Evolutionary conservation across 1,284 basidiomycete genomes (phyloP).

Genomic region (Caloboletus firmus): DNA sequence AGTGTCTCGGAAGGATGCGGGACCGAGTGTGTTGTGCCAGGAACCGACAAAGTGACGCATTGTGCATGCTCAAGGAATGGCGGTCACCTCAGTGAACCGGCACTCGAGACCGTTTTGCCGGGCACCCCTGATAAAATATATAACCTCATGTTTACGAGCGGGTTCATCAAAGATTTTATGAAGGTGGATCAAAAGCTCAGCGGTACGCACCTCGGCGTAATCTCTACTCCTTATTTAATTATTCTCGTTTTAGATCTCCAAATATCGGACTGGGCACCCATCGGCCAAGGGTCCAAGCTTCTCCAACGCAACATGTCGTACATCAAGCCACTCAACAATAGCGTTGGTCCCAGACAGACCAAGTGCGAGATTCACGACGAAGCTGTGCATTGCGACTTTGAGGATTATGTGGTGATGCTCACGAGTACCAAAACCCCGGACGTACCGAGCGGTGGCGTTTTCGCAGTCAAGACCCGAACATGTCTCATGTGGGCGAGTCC

Average conservation of each 20-base stretch:
- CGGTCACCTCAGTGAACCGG: slow-evolving; percentile 72
- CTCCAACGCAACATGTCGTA: slow-evolving; percentile 89
- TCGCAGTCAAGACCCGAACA: slow-evolving; percentile 90
- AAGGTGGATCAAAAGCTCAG: slow-evolving; percentile 83
- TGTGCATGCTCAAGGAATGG: slow-evolving; percentile 77
- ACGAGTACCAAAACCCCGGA: slow-evolving; percentile 95
- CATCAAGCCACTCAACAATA: slow-evolving; percentile 89
- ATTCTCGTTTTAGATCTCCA: slow-evolving; percentile 70
- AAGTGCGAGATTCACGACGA: slow-evolving; percentile 94
- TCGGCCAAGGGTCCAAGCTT: slow-evolving; percentile 60
- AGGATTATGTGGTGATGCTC: slow-evolving; percentile 79
- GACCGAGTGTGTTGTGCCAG: slow-evolving; percentile 9
- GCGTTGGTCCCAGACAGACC: slow-evolving; percentile 91
- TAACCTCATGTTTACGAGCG: slow-evolving; percentile 94
- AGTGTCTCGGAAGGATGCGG: slow-evolving; percentile 23
- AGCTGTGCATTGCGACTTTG: slow-evolving; percentile 78
- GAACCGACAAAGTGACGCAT: slow-evolving; percentile 54
- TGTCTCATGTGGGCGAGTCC: slow-evolving; percentile 93
- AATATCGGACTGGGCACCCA: slow-evolving; percentile 87
- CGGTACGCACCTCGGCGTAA: slow-evolving; percentile 51
- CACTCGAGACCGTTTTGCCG: slow-evolving; percentile 79
- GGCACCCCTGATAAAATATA: slow-evolving; percentile 94
- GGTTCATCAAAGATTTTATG: slow-evolving; percentile 95
- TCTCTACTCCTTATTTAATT: background rate
- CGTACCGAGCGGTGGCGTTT: slow-evolving; percentile 90